Base-by-base conservation (phyloP, 805 yeast genomes). In the Dipodascus geniculatus region DNA sequence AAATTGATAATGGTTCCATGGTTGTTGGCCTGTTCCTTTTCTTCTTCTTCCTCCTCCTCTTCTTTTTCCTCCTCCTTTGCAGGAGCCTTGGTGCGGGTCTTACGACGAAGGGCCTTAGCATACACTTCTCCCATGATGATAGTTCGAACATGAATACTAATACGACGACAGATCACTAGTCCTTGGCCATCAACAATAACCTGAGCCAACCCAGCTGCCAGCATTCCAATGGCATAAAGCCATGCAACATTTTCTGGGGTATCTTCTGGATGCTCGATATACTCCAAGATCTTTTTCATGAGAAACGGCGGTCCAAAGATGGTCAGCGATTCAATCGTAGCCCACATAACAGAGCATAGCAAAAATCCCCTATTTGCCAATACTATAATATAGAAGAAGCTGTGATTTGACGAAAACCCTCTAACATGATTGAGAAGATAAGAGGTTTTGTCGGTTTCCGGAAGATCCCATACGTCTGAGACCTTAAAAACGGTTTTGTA, bases 1-100 rank as follows among this genome's bases (percentile, higher is more conserved):
- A 91, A 75, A 65, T 93, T 91, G 65, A 91, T 91, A 58, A 91
- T 87, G 16, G 96, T 89, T 59, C 99, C 99, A 52, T 88, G 67
- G 11, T 11, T 28, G 65, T 89, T 93, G 16, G 68, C 65, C 52
- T 60, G 56, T 23, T 55, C 53, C 16, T 60, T 62, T 14, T 54
- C 57, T 23, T 42, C 52, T 1, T 52, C 60, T 4, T 61, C 63
- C 17, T 56, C 61, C 2, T 53, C 61, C 6, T 54, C 58, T n/a
- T 58, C 56, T 2, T 51, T 53, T 3, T 51, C 50, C 14, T 58
- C 58, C 22, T 52, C 61, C 33, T 54, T 23, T 2, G 50, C 60
- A 22, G 8, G 54, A 52, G 19, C 49, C 53, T 6, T 8, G 65
- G 72, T 65, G 1, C 80, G 77, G 31, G 84, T 72, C 62, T 82